Base-by-base conservation (phyloP, 805 yeast genomes). In the Priceomyces carsonii region DNA sequence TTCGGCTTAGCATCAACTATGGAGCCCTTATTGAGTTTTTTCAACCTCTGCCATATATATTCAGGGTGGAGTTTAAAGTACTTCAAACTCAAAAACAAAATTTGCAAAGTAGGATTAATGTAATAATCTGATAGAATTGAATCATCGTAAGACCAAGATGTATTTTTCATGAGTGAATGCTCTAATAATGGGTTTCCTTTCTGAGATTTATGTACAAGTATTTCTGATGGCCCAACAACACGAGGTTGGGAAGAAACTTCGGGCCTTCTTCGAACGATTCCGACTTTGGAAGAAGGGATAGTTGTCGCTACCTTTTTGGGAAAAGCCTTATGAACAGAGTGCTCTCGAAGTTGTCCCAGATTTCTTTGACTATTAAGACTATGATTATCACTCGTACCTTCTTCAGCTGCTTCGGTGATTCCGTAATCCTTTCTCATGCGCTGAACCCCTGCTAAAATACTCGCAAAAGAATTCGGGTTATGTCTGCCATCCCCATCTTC, bases 41-140 rank as follows among this genome's bases (percentile, higher is more conserved):
- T 67, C 18, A 66, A 46, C 40, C 83, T 66, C 42, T 75, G 76
- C 59, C 76, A 73, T 3, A 85, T 71, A 47, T 85, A 85, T 46
- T 84, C 91, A 0, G 90, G 88, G 44, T 81, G 83, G 25, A 85
- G 61, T 54, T 83, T 84, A 51, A 83, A 88, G 53, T 85, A 85
- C 33, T 82, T 80, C 31, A 85, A 55, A 1, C 87, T 78, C 3
- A 85, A 63, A 44, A 84, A 83, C 0, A 85, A 47, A 1, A 82
- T 73, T 38, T 74, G 73, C 53, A 77, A 57, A 55, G 73, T 59
- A 19, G 80, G 64, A 38, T 75, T 79, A 10, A 85, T 71, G 32
- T 80, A 67, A 55, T 85, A 85, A 52, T 85, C 95, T 15, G 61
- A 63, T 12, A 67, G 47, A 66, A 84, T 51, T 59, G 72, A 45